phyloP scores from a whole-genome alignment of 2,329 filamentous ascomycete genomes.

The Fusarium continuum region DNA sequence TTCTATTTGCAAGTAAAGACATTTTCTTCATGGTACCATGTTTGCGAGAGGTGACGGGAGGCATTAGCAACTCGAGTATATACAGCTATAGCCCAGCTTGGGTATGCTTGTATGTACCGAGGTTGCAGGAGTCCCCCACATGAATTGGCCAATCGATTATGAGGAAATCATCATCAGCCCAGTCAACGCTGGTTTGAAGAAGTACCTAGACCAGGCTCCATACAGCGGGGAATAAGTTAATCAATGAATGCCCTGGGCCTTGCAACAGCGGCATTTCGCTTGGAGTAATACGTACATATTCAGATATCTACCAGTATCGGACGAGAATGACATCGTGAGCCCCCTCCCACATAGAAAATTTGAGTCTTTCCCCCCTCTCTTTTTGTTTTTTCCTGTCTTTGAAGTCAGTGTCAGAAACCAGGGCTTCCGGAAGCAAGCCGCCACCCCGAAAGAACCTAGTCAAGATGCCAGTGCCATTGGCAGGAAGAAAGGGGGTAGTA shows the following conservation, averaged over 20 bases:
- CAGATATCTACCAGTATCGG: conserved; percentile 7
- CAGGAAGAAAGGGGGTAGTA: conserved; percentile 29
- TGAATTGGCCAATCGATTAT: conserved; percentile 34
- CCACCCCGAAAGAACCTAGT: conserved; percentile 28
- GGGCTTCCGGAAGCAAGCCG: conserved; percentile 33
- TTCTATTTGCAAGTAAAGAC: no score
- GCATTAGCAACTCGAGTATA: no score
- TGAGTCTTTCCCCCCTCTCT: neutral
- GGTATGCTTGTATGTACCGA: conserved; percentile 15
- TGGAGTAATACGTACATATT: no score
- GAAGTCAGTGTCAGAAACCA: conserved; percentile 14
- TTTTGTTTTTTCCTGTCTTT: neutral
- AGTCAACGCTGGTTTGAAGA: conserved; percentile 11
- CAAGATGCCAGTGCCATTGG: no score
- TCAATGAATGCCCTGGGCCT: conserved; percentile 6
- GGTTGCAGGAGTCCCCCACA: conserved; percentile 21
- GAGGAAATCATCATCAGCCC: conserved; percentile 29
- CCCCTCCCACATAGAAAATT: neutral
- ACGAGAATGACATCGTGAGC: conserved; percentile 15
- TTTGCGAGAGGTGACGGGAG: no score
- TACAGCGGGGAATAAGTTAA: conserved; percentile 17
- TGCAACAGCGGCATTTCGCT: conserved; percentile 19
- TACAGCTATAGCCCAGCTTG: no score
- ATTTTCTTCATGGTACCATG: no score
- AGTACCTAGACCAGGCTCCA: neutral